phyloP scores from a whole-genome alignment of 768 basidiomycete species.

The Lyophyllum semitale region DNA sequence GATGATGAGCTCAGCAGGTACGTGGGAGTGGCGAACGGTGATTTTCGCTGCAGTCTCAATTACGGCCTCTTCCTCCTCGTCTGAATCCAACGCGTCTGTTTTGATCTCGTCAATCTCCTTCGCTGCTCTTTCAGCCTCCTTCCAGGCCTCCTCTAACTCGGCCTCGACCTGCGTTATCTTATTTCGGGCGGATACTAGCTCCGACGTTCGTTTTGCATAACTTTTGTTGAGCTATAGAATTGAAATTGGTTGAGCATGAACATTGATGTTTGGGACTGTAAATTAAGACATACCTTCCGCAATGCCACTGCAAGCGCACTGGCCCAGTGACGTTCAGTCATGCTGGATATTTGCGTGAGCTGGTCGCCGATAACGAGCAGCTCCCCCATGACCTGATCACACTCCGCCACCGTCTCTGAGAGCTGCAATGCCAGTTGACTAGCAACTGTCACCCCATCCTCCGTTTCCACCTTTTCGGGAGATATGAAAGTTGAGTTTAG shows the following conservation, averaged over 20 bases:
- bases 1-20: conserved; percentile 12
- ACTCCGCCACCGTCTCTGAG: conserved; percentile 56
- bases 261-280: neutral
- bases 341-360: conserved; percentile 56
- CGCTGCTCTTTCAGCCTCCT: conserved; percentile 72
- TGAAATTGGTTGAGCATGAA: neutral
- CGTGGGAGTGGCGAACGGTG: conserved; percentile 29
- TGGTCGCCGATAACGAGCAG: conserved; percentile 64
- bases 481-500: conserved; percentile 53
- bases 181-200: conserved; percentile 49
- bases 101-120: conserved; percentile 70
- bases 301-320: conserved; percentile 79
- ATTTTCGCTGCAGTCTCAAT: conserved; percentile 52
- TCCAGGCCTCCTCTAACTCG: conserved; percentile 82
- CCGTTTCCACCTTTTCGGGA: conserved; percentile 34
- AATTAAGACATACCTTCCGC: conserved; percentile 51
- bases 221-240: conserved; percentile 60
- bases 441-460: conserved; percentile 38
- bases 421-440: conserved; percentile 56
- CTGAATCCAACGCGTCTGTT: conserved; percentile 26
- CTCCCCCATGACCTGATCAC: conserved; percentile 59
- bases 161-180: conserved; percentile 60
- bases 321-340: conserved; percentile 68
- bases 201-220: conserved; percentile 64
- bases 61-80: conserved; percentile 35